These are phyloP conservation scores for Leccinum boreale DNA, from an alignment of 768 basidiomycete species.

Conservation along the genomic window DNA sequence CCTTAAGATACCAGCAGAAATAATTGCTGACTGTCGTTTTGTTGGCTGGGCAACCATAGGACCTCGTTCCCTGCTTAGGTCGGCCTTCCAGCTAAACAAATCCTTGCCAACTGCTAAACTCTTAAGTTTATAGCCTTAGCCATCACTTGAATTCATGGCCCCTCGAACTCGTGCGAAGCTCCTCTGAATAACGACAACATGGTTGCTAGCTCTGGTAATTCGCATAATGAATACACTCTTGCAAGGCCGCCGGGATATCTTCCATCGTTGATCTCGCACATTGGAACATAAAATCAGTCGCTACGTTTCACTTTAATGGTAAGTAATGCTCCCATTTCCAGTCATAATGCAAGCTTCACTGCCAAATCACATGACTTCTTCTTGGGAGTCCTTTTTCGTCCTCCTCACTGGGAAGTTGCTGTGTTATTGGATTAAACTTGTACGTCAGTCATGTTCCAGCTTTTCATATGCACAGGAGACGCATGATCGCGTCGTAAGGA, in stretches of 20 bases:
- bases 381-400: not conserved
- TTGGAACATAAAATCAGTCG: not conserved
- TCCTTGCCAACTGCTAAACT: not conserved
- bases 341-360: not conserved
- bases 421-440: constrained; percentile 1
- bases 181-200: not conserved
- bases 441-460: constrained; percentile 4
- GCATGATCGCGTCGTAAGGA: not conserved
- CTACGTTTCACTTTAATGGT: not conserved
- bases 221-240: not conserved
- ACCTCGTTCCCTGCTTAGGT: not conserved
- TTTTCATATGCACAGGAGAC: constrained; percentile 13
- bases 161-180: not conserved
- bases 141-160: not conserved
- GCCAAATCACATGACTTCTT: not conserved
- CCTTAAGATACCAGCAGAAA: constrained; percentile 3
- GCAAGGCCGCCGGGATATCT: not conserved
- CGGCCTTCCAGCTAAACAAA: not conserved
- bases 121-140: not conserved
- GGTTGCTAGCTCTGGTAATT: not conserved
- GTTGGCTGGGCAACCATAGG: not conserved
- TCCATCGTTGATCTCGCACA: not conserved
- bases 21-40: not conserved
- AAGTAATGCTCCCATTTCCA: not conserved
- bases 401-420: not conserved